Evolutionary conservation across 2,329 filamentous ascomycete species (phyloP).

Genomic region (Cordyceps farinosa): DNA sequence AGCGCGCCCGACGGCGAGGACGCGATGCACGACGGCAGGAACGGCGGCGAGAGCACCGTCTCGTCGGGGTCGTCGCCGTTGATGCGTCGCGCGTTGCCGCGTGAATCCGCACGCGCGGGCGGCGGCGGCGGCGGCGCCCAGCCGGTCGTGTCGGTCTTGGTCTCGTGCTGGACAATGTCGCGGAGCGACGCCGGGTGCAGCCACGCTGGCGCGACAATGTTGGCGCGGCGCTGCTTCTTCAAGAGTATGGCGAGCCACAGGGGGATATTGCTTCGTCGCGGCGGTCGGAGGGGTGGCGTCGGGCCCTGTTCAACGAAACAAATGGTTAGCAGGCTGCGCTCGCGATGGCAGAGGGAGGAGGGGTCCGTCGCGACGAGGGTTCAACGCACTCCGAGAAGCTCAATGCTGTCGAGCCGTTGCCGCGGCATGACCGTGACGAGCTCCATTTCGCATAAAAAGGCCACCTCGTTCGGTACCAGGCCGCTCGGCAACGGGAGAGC

Average conservation of each 20-base stretch:
- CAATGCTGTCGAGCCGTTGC: conserved; percentile 80
- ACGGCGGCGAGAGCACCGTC: conserved; percentile 62
- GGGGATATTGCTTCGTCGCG: conserved; percentile 73
- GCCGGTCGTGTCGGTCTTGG: conserved; percentile 61
- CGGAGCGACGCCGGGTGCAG: conserved; percentile 72
- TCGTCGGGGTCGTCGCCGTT: conserved; percentile 26
- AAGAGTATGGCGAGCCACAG: conserved; percentile 94
- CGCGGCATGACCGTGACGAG: conserved; percentile 88
- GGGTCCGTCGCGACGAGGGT: conserved; percentile 20
- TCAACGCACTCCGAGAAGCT: conserved; percentile 74
- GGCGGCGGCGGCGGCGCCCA: conserved; percentile 77
- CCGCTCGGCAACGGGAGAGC: conserved; percentile 48
- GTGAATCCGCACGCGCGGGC: conserved; percentile 48
- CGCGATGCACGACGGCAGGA: conserved; percentile 71
- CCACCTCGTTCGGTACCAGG: conserved; percentile 81
- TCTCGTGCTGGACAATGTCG: conserved; percentile 78
- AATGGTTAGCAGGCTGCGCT: neutral
- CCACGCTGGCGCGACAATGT: conserved; percentile 90
- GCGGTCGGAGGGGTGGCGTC: conserved; percentile 73
- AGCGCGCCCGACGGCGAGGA: conserved; percentile 65
- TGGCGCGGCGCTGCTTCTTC: conserved; percentile 89
- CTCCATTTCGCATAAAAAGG: conserved; percentile 97
- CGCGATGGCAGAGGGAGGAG: conserved; percentile 15
- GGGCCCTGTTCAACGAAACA: conserved; percentile 57
- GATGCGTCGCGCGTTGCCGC: conserved; percentile 39